Percentiles rank a stretch among this genome's conserved stretches.
Conservation (phyloP, 1,139 yeast genomes). For the Diutina mesorugosa region DNA sequence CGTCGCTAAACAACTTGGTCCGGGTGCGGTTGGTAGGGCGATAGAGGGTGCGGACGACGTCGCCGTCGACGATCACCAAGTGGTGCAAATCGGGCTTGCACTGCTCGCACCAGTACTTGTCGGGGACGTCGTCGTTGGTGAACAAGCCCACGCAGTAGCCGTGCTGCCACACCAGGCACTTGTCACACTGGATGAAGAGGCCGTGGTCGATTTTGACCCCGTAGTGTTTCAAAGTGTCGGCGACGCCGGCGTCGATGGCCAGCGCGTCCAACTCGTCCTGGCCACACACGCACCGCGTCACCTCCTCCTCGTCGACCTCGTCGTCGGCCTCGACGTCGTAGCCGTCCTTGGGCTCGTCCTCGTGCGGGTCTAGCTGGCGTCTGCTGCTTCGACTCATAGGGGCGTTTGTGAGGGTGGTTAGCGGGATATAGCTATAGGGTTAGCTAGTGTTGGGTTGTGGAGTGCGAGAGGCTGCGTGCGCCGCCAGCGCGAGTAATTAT, state of each 20-base stretch:
- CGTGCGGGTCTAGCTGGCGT: conserved; percentile 2
- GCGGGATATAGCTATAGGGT: background rate
- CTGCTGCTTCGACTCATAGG: background rate
- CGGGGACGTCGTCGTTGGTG: conserved; percentile 68
- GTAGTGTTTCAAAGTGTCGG: conserved; percentile 32
- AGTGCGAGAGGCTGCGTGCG: background rate
- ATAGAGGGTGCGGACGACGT: conserved; percentile 28
- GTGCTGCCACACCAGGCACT: conserved; percentile 94
- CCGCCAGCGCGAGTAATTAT: no score
- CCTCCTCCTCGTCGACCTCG: conserved; percentile 40
- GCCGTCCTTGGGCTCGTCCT: conserved; percentile 11
- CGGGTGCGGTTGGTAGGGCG: conserved; percentile 36
- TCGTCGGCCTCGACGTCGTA: conserved; percentile 3
- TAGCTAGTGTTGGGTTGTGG: background rate
- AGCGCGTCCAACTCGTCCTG: conserved; percentile 44
- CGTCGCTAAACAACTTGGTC: conserved; percentile 24
- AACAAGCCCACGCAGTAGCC: conserved; percentile 86
- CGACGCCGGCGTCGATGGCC: conserved; percentile 25
- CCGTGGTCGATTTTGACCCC: conserved; percentile 66
- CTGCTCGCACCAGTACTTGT: conserved; percentile 84
- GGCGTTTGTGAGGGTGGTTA: background rate
- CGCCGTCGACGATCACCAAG: conserved; percentile 22
- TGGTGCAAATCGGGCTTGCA: conserved; percentile 79
- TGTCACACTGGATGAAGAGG: conserved; percentile 78
- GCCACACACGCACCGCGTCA: conserved; percentile 85